Evolutionary conservation across 2,329 filamentous ascomycete species (phyloP).

Genomic region (Trichoderma koningiopsis): DNA sequence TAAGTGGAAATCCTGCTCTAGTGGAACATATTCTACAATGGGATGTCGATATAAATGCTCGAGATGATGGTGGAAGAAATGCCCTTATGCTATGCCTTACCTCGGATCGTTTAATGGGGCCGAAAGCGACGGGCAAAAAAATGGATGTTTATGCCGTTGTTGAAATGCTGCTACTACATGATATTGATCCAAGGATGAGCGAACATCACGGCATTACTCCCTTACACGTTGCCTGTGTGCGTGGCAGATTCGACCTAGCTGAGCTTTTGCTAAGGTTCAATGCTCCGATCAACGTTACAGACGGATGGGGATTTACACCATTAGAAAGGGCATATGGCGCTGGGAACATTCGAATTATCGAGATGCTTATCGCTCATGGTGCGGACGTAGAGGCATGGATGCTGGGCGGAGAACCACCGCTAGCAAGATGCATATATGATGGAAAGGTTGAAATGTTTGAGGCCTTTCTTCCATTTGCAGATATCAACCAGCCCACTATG

Average conservation of each 20-base stretch:
- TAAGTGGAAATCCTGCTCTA: conserved; percentile 25
- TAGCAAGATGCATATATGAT: conserved; percentile 24
- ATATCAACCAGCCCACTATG: conserved; percentile 20
- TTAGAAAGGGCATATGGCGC: conserved; percentile 26
- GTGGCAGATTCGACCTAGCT: conserved; percentile 20
- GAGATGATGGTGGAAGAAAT: conserved; percentile 27
- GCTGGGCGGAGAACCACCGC: conserved; percentile 16
- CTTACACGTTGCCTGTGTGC: conserved; percentile 17
- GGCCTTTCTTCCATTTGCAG: conserved; percentile 12
- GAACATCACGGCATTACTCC: conserved; percentile 20
- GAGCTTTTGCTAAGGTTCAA: conserved; percentile 26
- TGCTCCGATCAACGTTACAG: conserved; percentile 26
- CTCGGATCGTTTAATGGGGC: conserved; percentile 18
- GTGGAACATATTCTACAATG: conserved; percentile 27
- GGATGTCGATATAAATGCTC: conserved; percentile 26
- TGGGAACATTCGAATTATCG: conserved; percentile 19
- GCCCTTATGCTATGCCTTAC: conserved; percentile 13
- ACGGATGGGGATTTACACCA: conserved; percentile 24
- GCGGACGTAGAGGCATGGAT: conserved; percentile 27
- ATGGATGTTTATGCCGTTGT: not conserved
- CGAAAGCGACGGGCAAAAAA: not conserved
- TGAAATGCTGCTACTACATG: conserved; percentile 13
- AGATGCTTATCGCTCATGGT: conserved; percentile 26
- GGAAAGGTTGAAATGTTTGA: conserved; percentile 25
- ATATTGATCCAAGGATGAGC: conserved; percentile 12